Base-by-base conservation (phyloP, 768 basidiomycete genomes). In the Podaxis rugospora region DNA sequence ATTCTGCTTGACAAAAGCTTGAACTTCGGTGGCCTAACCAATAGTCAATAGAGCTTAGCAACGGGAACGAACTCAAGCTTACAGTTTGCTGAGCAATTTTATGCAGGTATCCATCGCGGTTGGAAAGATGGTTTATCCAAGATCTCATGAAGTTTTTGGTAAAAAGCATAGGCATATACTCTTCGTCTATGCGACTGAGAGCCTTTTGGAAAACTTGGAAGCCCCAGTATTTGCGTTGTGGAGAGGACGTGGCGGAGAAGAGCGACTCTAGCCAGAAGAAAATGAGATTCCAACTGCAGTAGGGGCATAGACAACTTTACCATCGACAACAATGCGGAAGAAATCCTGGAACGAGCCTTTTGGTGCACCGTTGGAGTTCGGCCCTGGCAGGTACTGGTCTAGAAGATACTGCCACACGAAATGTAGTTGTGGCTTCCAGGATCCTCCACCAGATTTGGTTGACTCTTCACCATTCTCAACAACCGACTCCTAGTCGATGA, bases 101-200 rank as follows among this genome's bases (percentile, higher is more conserved):
- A 76, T 96, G 92, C 50, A 98, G 75, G 70, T 94, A 90, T 54
- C 94, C 84, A 72, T 98, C 95, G 49, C 81, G 81, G 57, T 92
- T 88, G 0, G 93, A 90, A 21, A 99, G 80, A 72, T 98, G 95
- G 70, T 96, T 96, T 62, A 96, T 95, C 93, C 95, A 96, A 39
- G 89, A 89, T 39, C 94, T 88, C 90, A 98, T 95, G 68, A 97
- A 92, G 71, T 97, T 95, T 67, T 89, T 89, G 18, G 92, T 95
- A 71, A 99, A 95, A 36, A 98, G 78, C 82, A 93, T 87, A 0
- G 92, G 89, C 66, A 96, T 78, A 56, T 85, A 88, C 49, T 82
- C 74, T 16, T 84, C 72, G 14, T 81, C 77, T 32, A 92, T 81
- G 39, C 86, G 85, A 14, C 83, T 81, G 44, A 97, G 76, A 6